These are phyloP conservation scores for Talaromyces sp. DNA, from an alignment of 2,329 filamentous ascomycete species.

Conservation along the genomic window DNA sequence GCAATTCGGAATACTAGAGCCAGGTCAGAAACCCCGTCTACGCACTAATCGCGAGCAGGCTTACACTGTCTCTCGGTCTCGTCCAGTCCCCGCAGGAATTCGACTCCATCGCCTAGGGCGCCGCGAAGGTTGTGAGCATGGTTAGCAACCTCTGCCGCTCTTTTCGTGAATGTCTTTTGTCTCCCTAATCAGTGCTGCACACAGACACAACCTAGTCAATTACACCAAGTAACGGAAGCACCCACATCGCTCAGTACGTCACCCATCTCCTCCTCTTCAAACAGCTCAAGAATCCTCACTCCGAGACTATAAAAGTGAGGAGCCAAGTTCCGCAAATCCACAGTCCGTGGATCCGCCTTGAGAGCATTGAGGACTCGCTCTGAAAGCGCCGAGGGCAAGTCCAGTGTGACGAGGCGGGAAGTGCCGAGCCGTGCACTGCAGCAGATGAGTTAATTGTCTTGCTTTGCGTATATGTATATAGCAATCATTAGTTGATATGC, in stretches of 20 bases:
- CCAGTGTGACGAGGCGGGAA: conserved; percentile 66
- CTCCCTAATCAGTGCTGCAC: conserved; percentile 25
- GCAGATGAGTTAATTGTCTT: not conserved
- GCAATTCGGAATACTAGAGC: conserved; percentile 61
- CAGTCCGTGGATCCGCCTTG: conserved; percentile 80
- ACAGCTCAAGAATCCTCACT: conserved; percentile 79
- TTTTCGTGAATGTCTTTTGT: conserved; percentile 63
- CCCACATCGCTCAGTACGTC: conserved; percentile 59
- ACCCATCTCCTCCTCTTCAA: conserved; percentile 78
- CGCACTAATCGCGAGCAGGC: conserved; percentile 18
- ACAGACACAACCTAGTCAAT: not conserved
- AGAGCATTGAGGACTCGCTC: conserved; percentile 80
- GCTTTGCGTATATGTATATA: not conserved
- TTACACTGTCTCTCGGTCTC: conserved; percentile 73
- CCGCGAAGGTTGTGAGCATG: conserved; percentile 81
- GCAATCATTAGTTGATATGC: too few species aligned
- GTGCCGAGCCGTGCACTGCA: conserved; percentile 38
- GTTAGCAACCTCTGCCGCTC: conserved; percentile 77
- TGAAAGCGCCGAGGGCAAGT: conserved; percentile 72
- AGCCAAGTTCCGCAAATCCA: conserved; percentile 76
- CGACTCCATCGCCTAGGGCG: conserved; percentile 60
- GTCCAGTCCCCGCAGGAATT: conserved; percentile 83
- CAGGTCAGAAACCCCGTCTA: not conserved
- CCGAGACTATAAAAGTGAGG: conserved; percentile 85
- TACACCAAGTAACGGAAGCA: not conserved